These are phyloP conservation scores for Cryptosporidium meleagridis DNA, from an alignment of 169 alveolate species.

Conservation along the genomic window DNA sequence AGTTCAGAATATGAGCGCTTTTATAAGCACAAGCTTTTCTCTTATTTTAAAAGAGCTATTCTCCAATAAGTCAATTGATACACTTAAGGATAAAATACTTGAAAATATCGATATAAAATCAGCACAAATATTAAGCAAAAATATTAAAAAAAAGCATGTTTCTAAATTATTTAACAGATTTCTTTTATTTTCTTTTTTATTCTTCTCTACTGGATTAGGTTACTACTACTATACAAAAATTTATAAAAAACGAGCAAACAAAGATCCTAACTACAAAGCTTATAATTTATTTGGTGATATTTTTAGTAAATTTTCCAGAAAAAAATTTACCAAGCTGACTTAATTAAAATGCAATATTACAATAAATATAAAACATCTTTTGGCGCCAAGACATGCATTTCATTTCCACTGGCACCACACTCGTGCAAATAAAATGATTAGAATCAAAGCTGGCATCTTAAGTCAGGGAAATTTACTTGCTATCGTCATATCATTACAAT, in stretches of 20 bases:
- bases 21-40: conserved; percentile 23
- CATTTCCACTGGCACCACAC: not conserved
- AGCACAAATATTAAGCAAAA: not conserved
- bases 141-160: not conserved
- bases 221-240: conserved; percentile 21
- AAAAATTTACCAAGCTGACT: not conserved
- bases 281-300: conserved; percentile 28
- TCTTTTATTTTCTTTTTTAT: conserved; percentile 1
- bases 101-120: conserved; percentile 12
- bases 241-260: conserved; percentile 17
- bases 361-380: not conserved
- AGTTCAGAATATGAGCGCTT: not conserved
- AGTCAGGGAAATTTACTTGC: too few species aligned
- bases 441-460: not conserved
- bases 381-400: not conserved
- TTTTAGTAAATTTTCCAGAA: not conserved
- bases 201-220: conserved; percentile 17
- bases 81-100: conserved; percentile 20
- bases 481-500: too few species aligned
- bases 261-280: not conserved
- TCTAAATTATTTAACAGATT: conserved; percentile 26
- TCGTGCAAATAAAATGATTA: not conserved
- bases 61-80: not conserved
- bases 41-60: conserved; percentile 27
- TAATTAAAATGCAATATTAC: not conserved